Base-by-base conservation (phyloP, 2,329 filamentous ascomycete genomes). In the Cercospora citrullina region DNA sequence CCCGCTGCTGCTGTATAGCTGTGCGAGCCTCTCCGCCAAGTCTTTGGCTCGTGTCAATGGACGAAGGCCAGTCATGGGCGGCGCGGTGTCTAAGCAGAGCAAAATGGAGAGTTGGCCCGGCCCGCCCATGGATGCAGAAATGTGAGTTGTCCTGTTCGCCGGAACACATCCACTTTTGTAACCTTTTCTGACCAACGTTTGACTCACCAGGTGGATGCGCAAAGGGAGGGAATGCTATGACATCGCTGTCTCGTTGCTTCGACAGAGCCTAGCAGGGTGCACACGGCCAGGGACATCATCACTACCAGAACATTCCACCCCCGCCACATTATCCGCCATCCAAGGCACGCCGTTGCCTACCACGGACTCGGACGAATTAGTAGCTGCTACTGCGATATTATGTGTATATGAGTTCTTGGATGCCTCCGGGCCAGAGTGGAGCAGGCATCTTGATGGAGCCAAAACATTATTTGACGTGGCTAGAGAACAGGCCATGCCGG, bases 331-430 rank as follows among this genome's bases (percentile, higher is more conserved):
- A 30, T 60, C 63, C 7, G 66, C 53, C 8, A 68, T 70, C 3
- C 73, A 75, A 68, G 70, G 68, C 53, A 64, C 60, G 16, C 71
- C 75, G 45, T 69, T 66, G 69, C 80, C 39, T 73, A 74, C 80
- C 39, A 81, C 81, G 60, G 83, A 83, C 69, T 81, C 84, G 4
- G 87, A 90, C 71, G 87, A 90, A 67, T 82, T 90, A 3, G 81
- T 90, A 23, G 87, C 88, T 8, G 87, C 89, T 2, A 88, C 88
- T 2, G 87, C 88, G 0, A 90, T 91, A 14, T 77, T 91, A 1
- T 90, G 87, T 67, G 86, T 89, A 0, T 90, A 90, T 74, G 89
- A 91, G 70, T 87, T 90, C 67, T 80, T 90, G n/a, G 87, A 90
- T 75, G 86, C 87, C 1, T 89, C 87, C 1, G 85, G 85, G 2